Percentiles rank a stretch among this genome's conserved stretches.
Conservation (phyloP, 176 grass and related monocot genomes). For the Calamus simplicifolius region DNA sequence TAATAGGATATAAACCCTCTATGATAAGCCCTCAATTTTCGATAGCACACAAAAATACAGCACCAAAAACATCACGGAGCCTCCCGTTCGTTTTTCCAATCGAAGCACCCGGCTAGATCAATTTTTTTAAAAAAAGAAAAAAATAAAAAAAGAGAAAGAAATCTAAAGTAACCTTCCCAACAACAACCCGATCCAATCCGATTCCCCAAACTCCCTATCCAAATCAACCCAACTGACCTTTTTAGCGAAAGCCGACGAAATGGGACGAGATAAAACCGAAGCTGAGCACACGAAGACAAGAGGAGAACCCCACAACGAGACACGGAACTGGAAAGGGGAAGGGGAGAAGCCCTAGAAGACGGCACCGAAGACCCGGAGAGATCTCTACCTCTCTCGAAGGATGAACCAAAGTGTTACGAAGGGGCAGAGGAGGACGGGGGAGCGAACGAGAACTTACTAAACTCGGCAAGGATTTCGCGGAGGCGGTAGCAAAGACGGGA, state of each 20-base stretch:
- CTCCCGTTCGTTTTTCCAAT: slow-evolving; percentile 30
- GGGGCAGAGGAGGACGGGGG: slow-evolving; percentile 17
- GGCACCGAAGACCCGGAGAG: slow-evolving; percentile 12
- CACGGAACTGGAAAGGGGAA: too few species aligned
- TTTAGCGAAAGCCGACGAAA: too few species aligned
- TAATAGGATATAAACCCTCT: slow-evolving; percentile 18
- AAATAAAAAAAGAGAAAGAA: not conserved
- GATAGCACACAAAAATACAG: slow-evolving; percentile 64
- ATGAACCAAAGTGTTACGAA: slow-evolving; percentile 7
- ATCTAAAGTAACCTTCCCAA: not conserved
- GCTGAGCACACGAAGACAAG: too few species aligned
- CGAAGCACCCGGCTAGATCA: not conserved
- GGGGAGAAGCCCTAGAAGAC: not conserved
- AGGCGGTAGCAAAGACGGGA: too few species aligned
- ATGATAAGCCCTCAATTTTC: slow-evolving; percentile 75
- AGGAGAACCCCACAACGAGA: too few species aligned
- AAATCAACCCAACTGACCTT: too few species aligned
- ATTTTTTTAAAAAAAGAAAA: not conserved
- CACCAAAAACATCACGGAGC: slow-evolving; percentile 92
- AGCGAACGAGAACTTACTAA: not conserved
- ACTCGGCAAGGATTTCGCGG: too few species aligned
- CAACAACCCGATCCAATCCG: not conserved
- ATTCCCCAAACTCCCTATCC: not conserved
- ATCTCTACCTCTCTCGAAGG: slow-evolving; percentile 14
- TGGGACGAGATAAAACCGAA: too few species aligned